phyloP scores from a whole-genome alignment of 176 grass and related monocot species.

The Panicum miliaceum region DNA sequence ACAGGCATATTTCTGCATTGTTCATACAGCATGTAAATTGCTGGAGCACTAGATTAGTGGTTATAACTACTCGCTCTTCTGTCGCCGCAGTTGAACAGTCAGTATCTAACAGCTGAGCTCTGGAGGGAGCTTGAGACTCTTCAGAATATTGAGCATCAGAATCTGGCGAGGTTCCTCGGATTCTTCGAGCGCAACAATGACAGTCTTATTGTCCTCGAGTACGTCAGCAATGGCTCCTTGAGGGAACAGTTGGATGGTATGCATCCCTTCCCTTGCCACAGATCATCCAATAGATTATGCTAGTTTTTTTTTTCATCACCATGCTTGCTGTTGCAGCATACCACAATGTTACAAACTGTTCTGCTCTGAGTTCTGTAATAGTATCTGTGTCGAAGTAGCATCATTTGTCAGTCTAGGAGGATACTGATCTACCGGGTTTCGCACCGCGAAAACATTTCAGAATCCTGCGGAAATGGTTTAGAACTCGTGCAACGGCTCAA shows the following conservation, averaged over 20 bases:
- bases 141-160: slow-evolving; percentile 49
- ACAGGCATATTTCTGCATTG: neutral
- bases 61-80: neutral
- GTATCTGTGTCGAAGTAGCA: neutral
- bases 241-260: slow-evolving; percentile 56
- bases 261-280: neutral
- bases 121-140: slow-evolving; percentile 43
- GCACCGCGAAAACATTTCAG: slow-evolving; percentile 12
- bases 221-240: slow-evolving; percentile 48
- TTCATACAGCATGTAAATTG: slow-evolving; percentile 6
- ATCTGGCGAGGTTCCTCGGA: slow-evolving; percentile 40
- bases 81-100: slow-evolving; percentile 19
- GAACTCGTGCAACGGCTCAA: slow-evolving; percentile 54
- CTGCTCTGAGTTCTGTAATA: neutral
- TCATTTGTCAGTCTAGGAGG: neutral
- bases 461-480: slow-evolving; percentile 49
- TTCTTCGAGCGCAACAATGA: slow-evolving; percentile 34
- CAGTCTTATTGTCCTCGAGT: slow-evolving; percentile 24
- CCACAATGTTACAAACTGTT: neutral
- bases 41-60: neutral
- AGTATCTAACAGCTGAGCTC: slow-evolving; percentile 30
- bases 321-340: neutral
- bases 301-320: neutral
- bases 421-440: slow-evolving; percentile 13
- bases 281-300: neutral